Conservation (phyloP, 768 basidiomycete species). For the Lactifluus rugatus region DNA sequence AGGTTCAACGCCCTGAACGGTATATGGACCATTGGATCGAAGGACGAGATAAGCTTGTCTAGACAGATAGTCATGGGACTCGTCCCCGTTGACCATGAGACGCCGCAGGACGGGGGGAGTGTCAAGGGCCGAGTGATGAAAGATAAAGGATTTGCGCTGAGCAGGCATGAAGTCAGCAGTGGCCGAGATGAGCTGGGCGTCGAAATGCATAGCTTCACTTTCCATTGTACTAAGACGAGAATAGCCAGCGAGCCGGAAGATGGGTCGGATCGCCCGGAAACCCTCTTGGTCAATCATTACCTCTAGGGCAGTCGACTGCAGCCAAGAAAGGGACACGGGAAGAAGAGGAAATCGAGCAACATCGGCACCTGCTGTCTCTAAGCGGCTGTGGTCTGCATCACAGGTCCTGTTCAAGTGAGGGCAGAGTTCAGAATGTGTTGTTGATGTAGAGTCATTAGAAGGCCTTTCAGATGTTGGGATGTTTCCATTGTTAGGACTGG, state of each 20-base stretch:
- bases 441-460: not conserved
- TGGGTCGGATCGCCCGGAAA: conserved; percentile 52
- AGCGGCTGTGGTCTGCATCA: not conserved
- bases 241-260: conserved; percentile 51
- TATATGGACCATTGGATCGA: conserved; percentile 67
- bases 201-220: conserved; percentile 17
- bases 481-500: not conserved
- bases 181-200: conserved; percentile 32
- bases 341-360: conserved; percentile 20
- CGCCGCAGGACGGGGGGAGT: conserved; percentile 59
- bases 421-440: too few relatives aligned
- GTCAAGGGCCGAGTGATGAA: conserved; percentile 65
- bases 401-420: not conserved
- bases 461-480: not conserved
- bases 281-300: conserved; percentile 80
- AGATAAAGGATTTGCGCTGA: conserved; percentile 47
- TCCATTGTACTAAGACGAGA: conserved; percentile 23
- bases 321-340: conserved; percentile 40
- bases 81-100: conserved; percentile 56
- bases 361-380: not conserved
- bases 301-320: conserved; percentile 44
- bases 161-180: conserved; percentile 59
- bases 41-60: conserved; percentile 63
- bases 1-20: conserved; percentile 57
- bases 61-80: conserved; percentile 64